Evolutionary conservation across 805 yeast species (phyloP).

Genomic region (Zygosaccharomyces bisporus): DNA sequence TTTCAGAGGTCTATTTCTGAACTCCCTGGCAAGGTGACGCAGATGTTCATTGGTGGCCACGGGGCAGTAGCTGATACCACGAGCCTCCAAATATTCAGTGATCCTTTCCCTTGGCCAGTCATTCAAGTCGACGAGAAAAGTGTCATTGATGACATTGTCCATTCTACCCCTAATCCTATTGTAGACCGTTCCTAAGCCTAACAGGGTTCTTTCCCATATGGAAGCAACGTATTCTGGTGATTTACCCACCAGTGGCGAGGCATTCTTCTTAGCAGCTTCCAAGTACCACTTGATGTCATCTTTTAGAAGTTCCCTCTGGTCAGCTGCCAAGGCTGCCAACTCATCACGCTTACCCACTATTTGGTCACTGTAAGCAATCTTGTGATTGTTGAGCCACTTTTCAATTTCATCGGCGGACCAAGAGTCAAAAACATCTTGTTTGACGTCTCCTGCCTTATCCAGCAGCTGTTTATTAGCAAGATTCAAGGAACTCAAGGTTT

Average conservation of each 20-base stretch:
- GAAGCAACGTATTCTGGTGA: constrained; percentile 30
- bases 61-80: constrained; percentile 40
- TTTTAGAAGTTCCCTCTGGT: constrained; percentile 36
- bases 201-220: constrained; percentile 25
- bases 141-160: constrained; percentile 41
- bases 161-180: constrained; percentile 25
- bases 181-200: constrained; percentile 11
- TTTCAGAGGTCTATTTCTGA: constrained; percentile 38
- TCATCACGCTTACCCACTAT: constrained; percentile 36
- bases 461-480: constrained; percentile 36
- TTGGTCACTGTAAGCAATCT: constrained; percentile 38
- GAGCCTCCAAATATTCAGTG: constrained; percentile 40
- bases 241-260: constrained; percentile 39
- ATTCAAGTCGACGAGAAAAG: constrained; percentile 45
- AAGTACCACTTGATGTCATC: constrained; percentile 42
- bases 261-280: constrained; percentile 28
- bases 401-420: constrained; percentile 55
- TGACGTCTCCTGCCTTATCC: constrained; percentile 40
- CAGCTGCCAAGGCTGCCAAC: constrained; percentile 36
- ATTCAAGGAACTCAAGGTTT: constrained; percentile 41
- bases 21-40: constrained; percentile 39
- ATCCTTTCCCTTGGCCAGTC: constrained; percentile 46
- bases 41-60: constrained; percentile 42
- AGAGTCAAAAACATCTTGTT: constrained; percentile 44
- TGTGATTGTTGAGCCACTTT: constrained; percentile 51